phyloP scores from a whole-genome alignment of 2,329 filamentous ascomycete genomes.

The Curvularia lunata region DNA sequence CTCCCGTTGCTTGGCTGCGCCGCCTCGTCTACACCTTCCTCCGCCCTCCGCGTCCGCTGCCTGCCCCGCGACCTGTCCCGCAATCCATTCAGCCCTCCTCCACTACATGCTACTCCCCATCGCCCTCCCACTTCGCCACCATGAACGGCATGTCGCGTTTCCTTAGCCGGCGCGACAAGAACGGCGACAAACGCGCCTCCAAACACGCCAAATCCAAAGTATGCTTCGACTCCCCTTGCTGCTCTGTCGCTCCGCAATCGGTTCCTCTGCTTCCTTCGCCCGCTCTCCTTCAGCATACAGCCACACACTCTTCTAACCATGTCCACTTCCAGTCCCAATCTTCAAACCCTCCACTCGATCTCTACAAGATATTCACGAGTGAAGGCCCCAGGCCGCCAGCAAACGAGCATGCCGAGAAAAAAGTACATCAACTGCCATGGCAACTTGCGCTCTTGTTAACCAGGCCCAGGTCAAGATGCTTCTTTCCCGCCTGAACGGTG shows the following conservation, averaged over 20 bases:
- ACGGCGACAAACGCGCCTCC: constrained; percentile 46
- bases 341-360: constrained; percentile 51
- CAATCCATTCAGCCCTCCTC: background rate
- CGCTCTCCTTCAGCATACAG: background rate
- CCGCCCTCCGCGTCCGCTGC: constrained; percentile 22
- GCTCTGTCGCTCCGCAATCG: constrained; percentile 14
- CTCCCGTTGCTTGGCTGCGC: constrained; percentile 6
- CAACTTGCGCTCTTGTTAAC: constrained; percentile 11
- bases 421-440: constrained; percentile 39
- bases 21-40: constrained; percentile 20
- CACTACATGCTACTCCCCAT: constrained; percentile 26
- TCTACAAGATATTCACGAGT: constrained; percentile 69
- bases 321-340: constrained; percentile 34
- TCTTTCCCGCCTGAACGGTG: constrained; percentile 58
- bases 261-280: constrained; percentile 15
- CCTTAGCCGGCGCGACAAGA: constrained; percentile 72
- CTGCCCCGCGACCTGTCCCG: constrained; percentile 12
- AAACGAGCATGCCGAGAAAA: constrained; percentile 64
- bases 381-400: constrained; percentile 58
- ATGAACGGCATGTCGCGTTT: constrained; percentile 67
- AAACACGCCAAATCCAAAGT: constrained; percentile 45
- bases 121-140: constrained; percentile 26
- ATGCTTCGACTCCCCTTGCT: constrained; percentile 29
- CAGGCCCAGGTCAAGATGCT: constrained; percentile 59
- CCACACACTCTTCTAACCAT: constrained; percentile 35